Percentiles rank a stretch among this genome's conserved stretches.
Evolutionary conservation across 345 rosid genomes (phyloP).

Genomic region (Ailanthus altissimus): DNA sequence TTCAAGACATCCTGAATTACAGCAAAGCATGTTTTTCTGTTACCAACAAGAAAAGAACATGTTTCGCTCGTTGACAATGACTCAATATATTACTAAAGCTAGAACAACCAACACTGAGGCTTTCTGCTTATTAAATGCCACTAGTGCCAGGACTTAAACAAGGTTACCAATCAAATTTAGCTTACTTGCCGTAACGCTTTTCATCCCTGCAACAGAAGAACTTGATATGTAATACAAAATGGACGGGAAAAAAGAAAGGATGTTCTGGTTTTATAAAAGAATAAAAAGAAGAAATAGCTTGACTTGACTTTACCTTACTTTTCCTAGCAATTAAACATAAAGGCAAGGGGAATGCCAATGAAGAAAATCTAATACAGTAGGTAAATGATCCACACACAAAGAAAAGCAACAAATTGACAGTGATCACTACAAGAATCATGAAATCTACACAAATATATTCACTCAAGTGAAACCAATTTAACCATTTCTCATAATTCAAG

Average conservation of each 20-base stretch:
- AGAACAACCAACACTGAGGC: slow-evolving; percentile 3
- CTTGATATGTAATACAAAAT: neutral
- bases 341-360: neutral
- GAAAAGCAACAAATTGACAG: slow-evolving; percentile 7
- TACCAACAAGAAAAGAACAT: slow-evolving; percentile 17
- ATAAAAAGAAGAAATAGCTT: neutral
- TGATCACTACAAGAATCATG: no score
- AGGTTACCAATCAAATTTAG: neutral
- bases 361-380: no score
- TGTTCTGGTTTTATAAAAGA: neutral
- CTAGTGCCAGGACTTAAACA: neutral
- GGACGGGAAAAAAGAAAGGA: neutral
- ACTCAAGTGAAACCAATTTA: neutral
- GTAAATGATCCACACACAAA: neutral
- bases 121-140: neutral
- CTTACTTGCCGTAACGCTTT: neutral
- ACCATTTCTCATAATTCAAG: neutral
- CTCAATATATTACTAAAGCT: neutral
- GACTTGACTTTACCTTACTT: neutral
- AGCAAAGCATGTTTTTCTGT: slow-evolving; percentile 21
- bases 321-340: neutral
- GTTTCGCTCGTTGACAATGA: neutral
- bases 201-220: neutral
- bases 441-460: neutral
- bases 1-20: slow-evolving; percentile 59